A percentile compares a stretch with the other conserved stretches of the same genome.
Conservation (phyloP, 2,329 filamentous ascomycete species). For the Phoma sp. region DNA sequence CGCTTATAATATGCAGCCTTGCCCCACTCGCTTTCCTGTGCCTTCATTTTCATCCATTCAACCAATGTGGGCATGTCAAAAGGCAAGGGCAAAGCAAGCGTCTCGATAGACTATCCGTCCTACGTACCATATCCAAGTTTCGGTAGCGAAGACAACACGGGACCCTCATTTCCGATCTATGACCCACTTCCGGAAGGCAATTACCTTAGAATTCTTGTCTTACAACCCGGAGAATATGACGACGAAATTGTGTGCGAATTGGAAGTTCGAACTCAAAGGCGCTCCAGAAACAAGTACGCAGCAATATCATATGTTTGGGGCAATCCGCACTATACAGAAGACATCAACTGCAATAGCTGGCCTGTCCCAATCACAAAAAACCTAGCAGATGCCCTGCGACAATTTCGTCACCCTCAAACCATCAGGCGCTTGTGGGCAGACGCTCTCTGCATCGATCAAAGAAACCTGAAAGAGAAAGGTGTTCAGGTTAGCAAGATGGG, state of each 20-base stretch:
- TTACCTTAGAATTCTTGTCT: not conserved
- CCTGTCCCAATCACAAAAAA: not conserved
- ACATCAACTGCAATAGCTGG: not conserved
- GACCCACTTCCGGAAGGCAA: too few species aligned
- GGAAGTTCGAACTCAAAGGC: not conserved
- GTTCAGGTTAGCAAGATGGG: not conserved
- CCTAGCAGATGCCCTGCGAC: not conserved
- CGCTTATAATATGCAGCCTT: not conserved
- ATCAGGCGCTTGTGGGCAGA: not conserved
- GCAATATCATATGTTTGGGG: conserved; percentile 2
- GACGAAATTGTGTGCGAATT: not conserved
- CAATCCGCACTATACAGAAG: not conserved
- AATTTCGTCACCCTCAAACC: not conserved
- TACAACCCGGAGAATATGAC: not conserved
- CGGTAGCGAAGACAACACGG: too few species aligned
- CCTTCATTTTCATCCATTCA: too few species aligned
- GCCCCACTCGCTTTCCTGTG: too few species aligned
- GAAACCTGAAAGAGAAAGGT: not conserved
- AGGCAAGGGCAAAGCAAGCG: too few species aligned
- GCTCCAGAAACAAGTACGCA: not conserved
- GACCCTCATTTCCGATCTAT: too few species aligned
- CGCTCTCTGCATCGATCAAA: not conserved
- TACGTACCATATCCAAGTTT: too few species aligned
- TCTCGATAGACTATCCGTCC: too few species aligned
- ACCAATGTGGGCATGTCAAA: too few species aligned